A percentile compares a stretch with the other conserved stretches of the same genome.
phyloP scores from a whole-genome alignment of 768 basidiomycete genomes.

The Termitomyces sp. region DNA sequence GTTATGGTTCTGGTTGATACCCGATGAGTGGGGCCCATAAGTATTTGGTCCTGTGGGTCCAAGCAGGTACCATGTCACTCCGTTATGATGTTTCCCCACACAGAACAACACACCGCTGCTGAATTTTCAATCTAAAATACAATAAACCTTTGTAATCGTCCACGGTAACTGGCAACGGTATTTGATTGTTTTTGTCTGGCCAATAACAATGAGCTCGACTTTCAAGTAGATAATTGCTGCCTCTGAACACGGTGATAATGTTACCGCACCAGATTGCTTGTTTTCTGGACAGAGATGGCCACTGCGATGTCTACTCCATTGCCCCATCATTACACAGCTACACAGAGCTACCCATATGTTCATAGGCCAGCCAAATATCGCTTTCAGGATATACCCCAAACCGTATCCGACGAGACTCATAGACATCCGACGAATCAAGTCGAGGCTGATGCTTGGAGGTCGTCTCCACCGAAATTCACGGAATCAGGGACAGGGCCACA shows the following conservation, averaged over 20 bases:
- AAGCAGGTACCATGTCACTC: background rate
- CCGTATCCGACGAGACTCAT: too few species aligned
- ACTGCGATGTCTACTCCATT: background rate
- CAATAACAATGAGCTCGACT: background rate
- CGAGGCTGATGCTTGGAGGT: background rate
- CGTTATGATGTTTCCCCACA: background rate
- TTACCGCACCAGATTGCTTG: background rate
- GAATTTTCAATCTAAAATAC: background rate
- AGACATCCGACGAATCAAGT: background rate
- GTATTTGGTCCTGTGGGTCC: background rate
- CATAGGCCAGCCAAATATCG: background rate
- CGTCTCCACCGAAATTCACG: background rate
- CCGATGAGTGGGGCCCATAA: too few species aligned
- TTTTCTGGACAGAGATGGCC: background rate
- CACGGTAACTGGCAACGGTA: background rate
- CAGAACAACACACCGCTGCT: background rate
- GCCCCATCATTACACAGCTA: background rate
- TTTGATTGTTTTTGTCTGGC: background rate
- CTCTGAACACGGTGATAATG: background rate
- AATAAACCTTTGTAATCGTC: background rate
- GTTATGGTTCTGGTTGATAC: background rate
- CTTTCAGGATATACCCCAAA: background rate
- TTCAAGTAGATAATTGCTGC: background rate
- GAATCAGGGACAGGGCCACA: too few species aligned
- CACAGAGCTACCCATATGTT: background rate